A percentile compares a stretch with the other conserved stretches of the same genome.
These are phyloP conservation scores for Fraxinus anomala DNA, from an alignment of 257 asterid species.

Conservation along the genomic window DNA sequence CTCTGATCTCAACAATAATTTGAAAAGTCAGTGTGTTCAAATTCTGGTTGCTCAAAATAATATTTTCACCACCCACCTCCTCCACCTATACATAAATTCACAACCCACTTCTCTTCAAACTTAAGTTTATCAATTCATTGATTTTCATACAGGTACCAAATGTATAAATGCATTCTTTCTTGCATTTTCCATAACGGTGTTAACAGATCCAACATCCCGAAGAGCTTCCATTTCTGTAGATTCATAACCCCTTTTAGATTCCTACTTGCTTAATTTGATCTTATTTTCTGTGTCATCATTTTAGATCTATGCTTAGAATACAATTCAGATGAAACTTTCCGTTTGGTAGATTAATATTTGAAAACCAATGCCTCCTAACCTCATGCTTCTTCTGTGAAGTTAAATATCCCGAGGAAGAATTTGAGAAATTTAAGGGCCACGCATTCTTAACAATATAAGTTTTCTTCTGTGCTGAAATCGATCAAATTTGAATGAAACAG, in stretches of 20 bases:
- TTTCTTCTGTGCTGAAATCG: conserved; percentile 10
- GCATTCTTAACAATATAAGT: conserved; percentile 19
- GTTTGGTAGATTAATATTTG: background rate
- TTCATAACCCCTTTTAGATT: background rate
- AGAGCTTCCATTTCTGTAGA: background rate
- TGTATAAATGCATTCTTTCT: background rate
- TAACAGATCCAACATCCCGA: background rate
- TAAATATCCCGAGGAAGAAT: background rate
- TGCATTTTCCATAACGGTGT: background rate
- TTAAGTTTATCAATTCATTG: background rate
- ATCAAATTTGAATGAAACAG: conserved; percentile 29
- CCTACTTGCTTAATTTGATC: background rate
- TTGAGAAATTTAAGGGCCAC: conserved; percentile 33
- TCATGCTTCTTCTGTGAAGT: conserved; percentile 30
- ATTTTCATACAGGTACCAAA: background rate
- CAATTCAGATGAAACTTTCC: background rate
- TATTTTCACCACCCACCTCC: background rate
- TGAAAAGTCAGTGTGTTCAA: background rate
- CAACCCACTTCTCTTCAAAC: background rate
- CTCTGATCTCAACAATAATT: too few species aligned
- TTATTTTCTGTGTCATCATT: background rate
- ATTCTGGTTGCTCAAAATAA: background rate
- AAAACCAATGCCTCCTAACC: conserved; percentile 11
- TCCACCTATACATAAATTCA: background rate
- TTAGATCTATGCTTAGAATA: background rate